A percentile compares a stretch with the other conserved stretches of the same genome.
Evolutionary conservation across 1,139 yeast species (phyloP).

Genomic region (Schizosaccharomyces versatilis): DNA sequence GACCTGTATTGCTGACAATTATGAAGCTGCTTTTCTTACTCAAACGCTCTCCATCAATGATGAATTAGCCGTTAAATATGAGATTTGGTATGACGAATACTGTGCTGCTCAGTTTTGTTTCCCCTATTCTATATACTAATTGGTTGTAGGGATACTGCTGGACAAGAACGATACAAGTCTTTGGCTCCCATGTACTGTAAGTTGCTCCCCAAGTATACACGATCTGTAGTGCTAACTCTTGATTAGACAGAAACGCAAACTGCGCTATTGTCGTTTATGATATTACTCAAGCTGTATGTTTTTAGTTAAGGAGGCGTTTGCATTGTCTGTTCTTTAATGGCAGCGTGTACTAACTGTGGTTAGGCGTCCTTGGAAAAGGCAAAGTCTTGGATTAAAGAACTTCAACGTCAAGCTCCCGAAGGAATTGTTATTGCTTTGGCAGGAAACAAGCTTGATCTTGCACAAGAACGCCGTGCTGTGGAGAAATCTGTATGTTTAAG

Average conservation of each 20-base stretch:
- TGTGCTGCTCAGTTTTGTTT: neutral
- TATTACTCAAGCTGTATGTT: constrained; percentile 30
- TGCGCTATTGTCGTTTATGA: constrained; percentile 72
- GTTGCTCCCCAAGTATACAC: neutral
- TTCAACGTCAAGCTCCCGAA: constrained; percentile 70
- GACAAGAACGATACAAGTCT: constrained; percentile 75
- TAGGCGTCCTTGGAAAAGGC: constrained; percentile 53
- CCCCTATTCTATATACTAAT: neutral
- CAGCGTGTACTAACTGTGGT: neutral
- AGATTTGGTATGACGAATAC: constrained; percentile 21
- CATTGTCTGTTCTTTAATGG: neutral
- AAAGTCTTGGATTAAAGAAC: constrained; percentile 86
- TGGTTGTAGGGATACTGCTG: constrained; percentile 61
- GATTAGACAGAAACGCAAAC: constrained; percentile 46
- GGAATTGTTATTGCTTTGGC: constrained; percentile 70
- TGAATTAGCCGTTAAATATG: constrained; percentile 27
- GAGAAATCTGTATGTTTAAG: constrained; percentile 18
- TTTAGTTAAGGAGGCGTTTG: constrained; percentile 1
- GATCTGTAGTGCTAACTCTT: neutral
- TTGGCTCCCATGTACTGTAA: constrained; percentile 65
- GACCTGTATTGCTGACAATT: neutral
- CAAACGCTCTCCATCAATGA: constrained; percentile 56
- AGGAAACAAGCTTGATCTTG: constrained; percentile 60
- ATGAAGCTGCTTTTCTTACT: constrained; percentile 86
- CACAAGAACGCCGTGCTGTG: constrained; percentile 30